Evolutionary conservation across 208 protist species (phyloP).

Genomic region (Leishmania tarentolae): DNA sequence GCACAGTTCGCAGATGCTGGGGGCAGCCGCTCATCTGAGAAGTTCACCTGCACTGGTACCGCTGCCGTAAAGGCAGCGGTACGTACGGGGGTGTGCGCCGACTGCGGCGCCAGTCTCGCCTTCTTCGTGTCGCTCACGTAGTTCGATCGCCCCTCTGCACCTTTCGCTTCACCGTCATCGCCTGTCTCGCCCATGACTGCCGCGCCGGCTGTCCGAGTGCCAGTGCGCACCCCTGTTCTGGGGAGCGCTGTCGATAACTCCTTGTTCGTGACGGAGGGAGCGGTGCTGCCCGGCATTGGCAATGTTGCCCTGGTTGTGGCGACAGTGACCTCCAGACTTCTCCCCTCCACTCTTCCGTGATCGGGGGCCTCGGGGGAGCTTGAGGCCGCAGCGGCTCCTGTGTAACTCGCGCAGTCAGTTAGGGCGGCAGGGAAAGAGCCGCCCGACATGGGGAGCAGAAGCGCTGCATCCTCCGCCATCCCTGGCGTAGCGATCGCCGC

Average conservation of each 20-base stretch:
- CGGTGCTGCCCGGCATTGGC: not conserved
- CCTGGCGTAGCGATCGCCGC: not conserved
- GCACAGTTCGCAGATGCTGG: slow-evolving; percentile 39
- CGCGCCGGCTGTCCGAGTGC: not conserved
- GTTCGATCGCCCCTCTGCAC: not conserved
- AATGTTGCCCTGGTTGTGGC: not conserved
- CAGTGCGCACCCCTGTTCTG: not conserved
- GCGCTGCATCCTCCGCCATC: not conserved
- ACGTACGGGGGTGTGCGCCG: not conserved
- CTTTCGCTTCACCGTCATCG: not conserved
- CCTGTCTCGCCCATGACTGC: not conserved
- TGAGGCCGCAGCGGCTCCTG: not conserved
- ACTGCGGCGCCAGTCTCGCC: not conserved
- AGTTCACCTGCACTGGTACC: slow-evolving; percentile 5
- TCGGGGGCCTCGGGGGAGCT: not conserved
- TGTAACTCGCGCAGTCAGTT: not conserved
- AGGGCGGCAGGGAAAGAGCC: not conserved
- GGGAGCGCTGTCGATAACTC: not conserved
- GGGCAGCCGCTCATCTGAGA: slow-evolving; percentile 46
- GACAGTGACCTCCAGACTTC: not conserved
- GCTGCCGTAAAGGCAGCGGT: not conserved
- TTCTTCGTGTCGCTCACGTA: not conserved
- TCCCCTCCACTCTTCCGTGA: not conserved
- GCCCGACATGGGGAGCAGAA: not conserved
- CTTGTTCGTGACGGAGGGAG: not conserved